A percentile compares a stretch with the other conserved stretches of the same genome.
These are phyloP conservation scores for Porcisia hertigi DNA, from an alignment of 208 protist species.

Conservation along the genomic window DNA sequence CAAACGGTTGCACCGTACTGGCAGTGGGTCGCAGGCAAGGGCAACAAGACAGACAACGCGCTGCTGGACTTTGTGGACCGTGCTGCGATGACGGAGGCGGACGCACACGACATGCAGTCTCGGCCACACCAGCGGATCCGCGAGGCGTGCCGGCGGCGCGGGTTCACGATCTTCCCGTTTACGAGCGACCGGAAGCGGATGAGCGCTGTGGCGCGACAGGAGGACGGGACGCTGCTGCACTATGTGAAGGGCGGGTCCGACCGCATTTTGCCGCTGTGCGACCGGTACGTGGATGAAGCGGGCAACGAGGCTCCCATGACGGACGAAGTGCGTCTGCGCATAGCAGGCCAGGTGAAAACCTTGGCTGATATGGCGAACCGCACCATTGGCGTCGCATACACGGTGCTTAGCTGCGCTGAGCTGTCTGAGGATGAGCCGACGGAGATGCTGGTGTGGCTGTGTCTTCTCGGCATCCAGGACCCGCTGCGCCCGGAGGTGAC, in stretches of 20 bases:
- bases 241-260: constrained; percentile 94
- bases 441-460: constrained; percentile 87
- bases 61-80: constrained; percentile 82
- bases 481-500: constrained; percentile 94
- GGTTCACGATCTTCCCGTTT: constrained; percentile 83
- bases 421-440: constrained; percentile 62
- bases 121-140: constrained; percentile 67
- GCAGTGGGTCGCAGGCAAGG: constrained; percentile 71
- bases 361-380: constrained; percentile 62
- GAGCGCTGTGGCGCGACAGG: constrained; percentile 61
- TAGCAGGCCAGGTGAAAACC: constrained; percentile 40
- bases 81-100: constrained; percentile 30
- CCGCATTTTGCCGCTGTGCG: constrained; percentile 80
- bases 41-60: constrained; percentile 89
- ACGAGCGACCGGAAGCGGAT: constrained; percentile 90
- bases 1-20: constrained; percentile 40
- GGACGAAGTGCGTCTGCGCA: constrained; percentile 29
- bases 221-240: constrained; percentile 51
- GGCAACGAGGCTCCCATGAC: constrained; percentile 50
- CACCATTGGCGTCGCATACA: constrained; percentile 80
- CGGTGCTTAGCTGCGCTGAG: constrained; percentile 4
- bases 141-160: constrained; percentile 34
- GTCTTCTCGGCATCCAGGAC: constrained; percentile 95
- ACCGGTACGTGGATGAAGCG: constrained; percentile 53
- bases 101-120: constrained; percentile 30